Evolutionary conservation across 768 basidiomycete genomes (phyloP), one percentile per base, ranked within the genome.

Genomic region (Trametes coccinea): DNA sequence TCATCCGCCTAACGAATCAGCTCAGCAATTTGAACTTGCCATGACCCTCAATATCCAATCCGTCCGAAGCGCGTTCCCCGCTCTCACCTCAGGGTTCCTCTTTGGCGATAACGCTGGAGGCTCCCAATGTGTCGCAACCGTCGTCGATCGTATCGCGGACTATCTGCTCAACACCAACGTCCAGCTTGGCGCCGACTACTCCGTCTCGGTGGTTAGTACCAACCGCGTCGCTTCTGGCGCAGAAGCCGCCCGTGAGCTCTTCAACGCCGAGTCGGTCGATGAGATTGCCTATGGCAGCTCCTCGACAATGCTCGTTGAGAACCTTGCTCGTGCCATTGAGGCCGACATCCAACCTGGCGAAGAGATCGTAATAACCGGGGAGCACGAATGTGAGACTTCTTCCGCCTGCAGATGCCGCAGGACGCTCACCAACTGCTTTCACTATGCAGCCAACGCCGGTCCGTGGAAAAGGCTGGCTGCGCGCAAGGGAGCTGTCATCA

Each of bases 61-160:
- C 66, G 85, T 80, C 46, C 83, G 87, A 55, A 77, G 81, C 33
- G 80, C 81, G 40, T 91, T 92, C 70, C 90, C 88, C 3, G 74
- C 86, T 3, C 75, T 92, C 30, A 71, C 76, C 33, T 74, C 78
- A 1, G 85, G 84, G 1, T 90, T 79, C 67, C 80, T 89, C 62
- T 91, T 82, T 67, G 90, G 79, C 2, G 90, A 91, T 75, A 92
- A 89, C 61, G 90, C 90, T 0, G 90, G 89, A 0, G 90, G 89
- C 7, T 90, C 89, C 2, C 90, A 85, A 70, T 82, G 80, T 41
- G 74, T 83, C 0, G 75, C 80, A 50, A 74, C 73, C 51, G 84
- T 85, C 34, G 82, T 85, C 56, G 81, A 87, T 65, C 74, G 80
- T 45, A 80, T 91, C 67, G 78, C 77, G 22, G 86, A 89, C 69